Evolutionary conservation across 306 rosid species (phyloP), one percentile per base, ranked within the genome.

Genomic region (peach (Prunus persica)): DNA sequence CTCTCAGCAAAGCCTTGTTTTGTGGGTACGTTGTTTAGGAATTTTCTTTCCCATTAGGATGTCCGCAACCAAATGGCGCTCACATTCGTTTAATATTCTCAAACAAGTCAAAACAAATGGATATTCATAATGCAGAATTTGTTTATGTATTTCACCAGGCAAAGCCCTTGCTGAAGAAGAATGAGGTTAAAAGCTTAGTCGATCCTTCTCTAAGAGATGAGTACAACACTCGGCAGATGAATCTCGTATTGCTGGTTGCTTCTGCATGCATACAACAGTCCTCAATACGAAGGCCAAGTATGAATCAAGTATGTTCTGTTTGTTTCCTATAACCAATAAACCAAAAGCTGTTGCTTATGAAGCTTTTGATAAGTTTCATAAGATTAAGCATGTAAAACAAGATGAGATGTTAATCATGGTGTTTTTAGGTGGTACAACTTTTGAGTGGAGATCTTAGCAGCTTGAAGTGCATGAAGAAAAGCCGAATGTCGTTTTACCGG

Each of bases 1-100:
- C 88, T 96, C 98, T 57, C 92, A 89, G 76, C 98, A 90, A 79
- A 96, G 99, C 85, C 97, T 96, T 60, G 98, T 96, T 78, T 79
- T 96, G 71, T 96, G 99, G 99, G 99, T 92, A 84, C 63, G 83
- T 67, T 46, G 13, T 61, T 61, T 22, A 20, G 1, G 7, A 38
- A 38, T 11, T 20, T 18, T 10, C 25, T 72, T n/a, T 65, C 47
- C 46, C 38, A 66, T 60, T 69, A 1, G 32, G 28, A 52, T 12
- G 43, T 71, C 68, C 65, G 19, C n/a, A 24, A 51, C 22, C 25
- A 75, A 51, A 43, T 27, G 38, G 19, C 24, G 62, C 45, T 11
- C 25, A 22, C n/a, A 14, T 51, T 50, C 49, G n/a, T 66, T 54
- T 76, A 2, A 19, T 54, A 2, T 77, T 12, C 27, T 46, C 41